Conservation (phyloP, 768 basidiomycete species). For the Termitomyces sp. region DNA sequence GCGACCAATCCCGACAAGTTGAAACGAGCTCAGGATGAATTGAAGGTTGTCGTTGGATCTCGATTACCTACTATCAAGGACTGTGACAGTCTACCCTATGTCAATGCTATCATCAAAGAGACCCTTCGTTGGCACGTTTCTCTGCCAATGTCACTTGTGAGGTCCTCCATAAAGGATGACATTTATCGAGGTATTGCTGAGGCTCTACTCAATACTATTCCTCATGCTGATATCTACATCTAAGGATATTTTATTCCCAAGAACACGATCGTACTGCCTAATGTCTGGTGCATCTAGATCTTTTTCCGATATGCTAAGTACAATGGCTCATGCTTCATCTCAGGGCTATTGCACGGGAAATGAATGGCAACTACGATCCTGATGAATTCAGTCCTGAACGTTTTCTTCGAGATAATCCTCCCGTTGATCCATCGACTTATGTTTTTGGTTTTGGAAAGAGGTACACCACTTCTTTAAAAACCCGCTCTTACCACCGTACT, state of each 20-base stretch:
- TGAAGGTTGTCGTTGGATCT: not conserved
- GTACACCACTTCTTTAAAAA: not conserved
- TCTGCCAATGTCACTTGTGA: not conserved
- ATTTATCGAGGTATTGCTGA: not conserved
- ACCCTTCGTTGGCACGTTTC: not conserved
- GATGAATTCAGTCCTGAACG: not conserved
- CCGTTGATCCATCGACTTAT: not conserved
- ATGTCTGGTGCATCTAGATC: not conserved
- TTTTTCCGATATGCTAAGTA: not conserved
- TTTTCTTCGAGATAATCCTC: not conserved
- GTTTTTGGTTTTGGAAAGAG: not conserved
- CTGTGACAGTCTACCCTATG: not conserved
- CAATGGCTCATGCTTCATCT: not conserved
- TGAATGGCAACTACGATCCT: not conserved
- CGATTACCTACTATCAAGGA: not conserved
- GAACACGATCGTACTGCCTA: not conserved
- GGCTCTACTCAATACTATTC: too few relatives aligned
- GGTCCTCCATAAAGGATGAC: not conserved
- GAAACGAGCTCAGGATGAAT: not conserved
- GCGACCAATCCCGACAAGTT: not conserved
- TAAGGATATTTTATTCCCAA: not conserved
- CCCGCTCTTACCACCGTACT: not conserved
- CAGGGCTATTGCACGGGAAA: not conserved
- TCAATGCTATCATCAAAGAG: constrained; percentile 3
- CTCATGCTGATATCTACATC: not conserved